Conservation (phyloP, 208 protist species). For the Crithidia bombi region DNA sequence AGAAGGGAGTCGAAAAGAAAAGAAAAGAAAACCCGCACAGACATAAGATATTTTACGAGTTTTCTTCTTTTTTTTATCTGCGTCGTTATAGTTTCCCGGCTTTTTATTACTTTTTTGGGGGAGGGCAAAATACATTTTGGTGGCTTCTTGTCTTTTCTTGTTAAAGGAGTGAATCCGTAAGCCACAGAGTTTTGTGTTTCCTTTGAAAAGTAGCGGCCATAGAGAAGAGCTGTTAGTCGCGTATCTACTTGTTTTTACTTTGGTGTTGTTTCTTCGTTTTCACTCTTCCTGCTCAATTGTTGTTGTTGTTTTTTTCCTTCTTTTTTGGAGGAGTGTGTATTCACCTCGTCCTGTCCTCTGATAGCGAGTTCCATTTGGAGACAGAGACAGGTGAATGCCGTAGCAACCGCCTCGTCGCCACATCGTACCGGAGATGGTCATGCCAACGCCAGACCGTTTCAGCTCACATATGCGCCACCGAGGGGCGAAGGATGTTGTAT, state of each 20-base stretch:
- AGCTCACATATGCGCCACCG: constrained; percentile 58
- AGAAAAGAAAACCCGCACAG: not conserved
- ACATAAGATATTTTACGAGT: not conserved
- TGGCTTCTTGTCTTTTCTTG: not conserved
- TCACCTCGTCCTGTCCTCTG: not conserved
- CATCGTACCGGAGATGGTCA: not conserved
- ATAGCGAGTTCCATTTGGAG: not conserved
- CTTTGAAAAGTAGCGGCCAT: not conserved
- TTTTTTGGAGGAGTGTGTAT: not conserved
- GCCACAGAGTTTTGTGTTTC: not conserved
- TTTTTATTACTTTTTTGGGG: not conserved
- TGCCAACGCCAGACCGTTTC: not conserved
- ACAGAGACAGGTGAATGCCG: too few species aligned
- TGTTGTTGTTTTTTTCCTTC: not conserved
- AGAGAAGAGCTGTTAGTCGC: too few species aligned
- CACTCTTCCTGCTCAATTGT: not conserved
- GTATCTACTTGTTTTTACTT: too few species aligned
- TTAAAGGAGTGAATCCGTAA: too few species aligned
- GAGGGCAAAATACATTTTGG: too few species aligned
- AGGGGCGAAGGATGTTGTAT: constrained; percentile 57
- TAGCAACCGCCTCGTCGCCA: too few species aligned
- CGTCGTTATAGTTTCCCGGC: not conserved
- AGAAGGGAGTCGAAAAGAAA: too few species aligned
- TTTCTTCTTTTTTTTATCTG: not conserved
- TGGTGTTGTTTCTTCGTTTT: constrained; percentile 9